Percentiles rank a stretch among this genome's conserved stretches.
phyloP scores from a whole-genome alignment of 2,329 filamentous ascomycete genomes.

The Xylaria sp. region DNA sequence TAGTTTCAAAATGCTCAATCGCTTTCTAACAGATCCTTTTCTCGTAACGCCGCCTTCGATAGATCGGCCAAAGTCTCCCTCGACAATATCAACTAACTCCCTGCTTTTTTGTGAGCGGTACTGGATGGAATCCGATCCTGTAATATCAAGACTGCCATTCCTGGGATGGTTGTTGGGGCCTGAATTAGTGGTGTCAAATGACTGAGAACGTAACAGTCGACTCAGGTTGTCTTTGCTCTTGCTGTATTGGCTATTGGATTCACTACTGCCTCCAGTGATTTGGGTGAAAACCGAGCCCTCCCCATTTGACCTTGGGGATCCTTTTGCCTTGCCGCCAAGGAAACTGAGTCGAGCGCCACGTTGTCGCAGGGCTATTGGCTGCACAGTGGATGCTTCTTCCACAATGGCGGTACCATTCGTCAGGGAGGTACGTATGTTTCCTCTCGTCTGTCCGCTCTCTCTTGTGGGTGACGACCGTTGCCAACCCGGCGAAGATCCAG shows the following conservation, averaged over 20 bases:
- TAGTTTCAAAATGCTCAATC: constrained; percentile 80
- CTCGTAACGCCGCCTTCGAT: constrained; percentile 55
- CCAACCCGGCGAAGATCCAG: constrained; percentile 56
- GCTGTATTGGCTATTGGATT: constrained; percentile 49
- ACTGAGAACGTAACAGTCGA: constrained; percentile 59
- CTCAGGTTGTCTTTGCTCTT: constrained; percentile 53
- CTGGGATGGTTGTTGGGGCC: constrained; percentile 36
- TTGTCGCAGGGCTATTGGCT: constrained; percentile 62
- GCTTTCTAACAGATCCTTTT: constrained; percentile 76
- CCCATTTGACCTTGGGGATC: constrained; percentile 47
- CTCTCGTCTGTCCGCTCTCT: constrained; percentile 40
- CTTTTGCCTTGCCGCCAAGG: constrained; percentile 64
- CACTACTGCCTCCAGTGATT: constrained; percentile 46
- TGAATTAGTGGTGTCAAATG: constrained; percentile 46
- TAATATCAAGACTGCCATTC: constrained; percentile 41
- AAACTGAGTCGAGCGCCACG: constrained; percentile 67
- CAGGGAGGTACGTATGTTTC: constrained; percentile 36
- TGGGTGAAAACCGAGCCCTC: constrained; percentile 43
- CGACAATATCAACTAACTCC: constrained; percentile 46
- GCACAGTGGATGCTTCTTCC: constrained; percentile 62
- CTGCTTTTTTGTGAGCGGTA: constrained; percentile 47
- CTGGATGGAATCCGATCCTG: constrained; percentile 39
- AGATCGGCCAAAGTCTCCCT: constrained; percentile 44
- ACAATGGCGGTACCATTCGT: constrained; percentile 49
- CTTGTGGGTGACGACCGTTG: constrained; percentile 50